A percentile compares a stretch with the other conserved stretches of the same genome.
Conservation (phyloP, 2,329 filamentous ascomycete species). For the Didymella sp. region DNA sequence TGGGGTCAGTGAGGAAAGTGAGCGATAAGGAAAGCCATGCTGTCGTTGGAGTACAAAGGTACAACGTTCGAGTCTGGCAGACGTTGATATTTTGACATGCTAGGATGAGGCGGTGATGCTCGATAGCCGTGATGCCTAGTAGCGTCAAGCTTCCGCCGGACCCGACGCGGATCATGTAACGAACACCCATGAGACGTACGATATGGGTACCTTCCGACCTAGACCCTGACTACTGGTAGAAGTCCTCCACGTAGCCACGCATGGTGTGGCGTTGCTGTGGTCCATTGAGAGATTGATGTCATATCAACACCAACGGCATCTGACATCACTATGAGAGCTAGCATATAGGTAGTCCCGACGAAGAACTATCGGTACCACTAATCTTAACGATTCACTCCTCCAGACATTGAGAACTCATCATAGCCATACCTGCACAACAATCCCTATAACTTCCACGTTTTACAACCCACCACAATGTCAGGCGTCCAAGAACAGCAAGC, state of each 20-base stretch:
- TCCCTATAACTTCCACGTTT: not conserved
- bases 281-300: conserved; percentile 6
- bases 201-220: not conserved
- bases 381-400: not conserved
- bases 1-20: not conserved
- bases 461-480: not conserved
- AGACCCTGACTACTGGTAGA: not conserved
- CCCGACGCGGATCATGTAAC: not conserved
- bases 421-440: not conserved
- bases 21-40: not conserved
- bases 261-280: conserved; percentile 1
- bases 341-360: not conserved
- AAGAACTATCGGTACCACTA: not conserved
- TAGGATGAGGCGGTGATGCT: not conserved
- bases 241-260: not conserved
- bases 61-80: not conserved
- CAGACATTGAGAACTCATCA: too few species aligned
- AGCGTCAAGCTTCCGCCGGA: not conserved
- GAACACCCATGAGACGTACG: not conserved
- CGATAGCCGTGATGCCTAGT: not conserved
- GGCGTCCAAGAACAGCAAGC: conserved; percentile 8
- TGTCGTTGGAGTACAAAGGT: not conserved
- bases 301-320: not conserved
- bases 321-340: conserved; percentile 11
- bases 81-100: not conserved